Evolutionary conservation across 768 basidiomycete genomes (phyloP), one percentile per base, ranked within the genome.

Genomic region (Leccinum ochraceum): DNA sequence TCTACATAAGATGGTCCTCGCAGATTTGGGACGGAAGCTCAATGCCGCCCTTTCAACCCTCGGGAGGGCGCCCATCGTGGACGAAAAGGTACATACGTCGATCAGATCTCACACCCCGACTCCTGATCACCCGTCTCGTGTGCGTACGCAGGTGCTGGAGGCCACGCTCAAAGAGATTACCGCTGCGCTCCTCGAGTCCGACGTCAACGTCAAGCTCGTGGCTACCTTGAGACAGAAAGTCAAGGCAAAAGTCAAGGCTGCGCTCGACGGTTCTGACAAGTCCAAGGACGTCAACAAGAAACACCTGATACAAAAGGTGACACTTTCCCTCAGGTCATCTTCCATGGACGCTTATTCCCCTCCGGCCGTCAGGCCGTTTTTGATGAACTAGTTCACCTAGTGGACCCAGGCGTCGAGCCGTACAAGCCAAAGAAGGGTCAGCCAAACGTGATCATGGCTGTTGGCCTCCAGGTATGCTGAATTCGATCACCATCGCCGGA

Each of bases 201-300:
- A 99, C 77, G 96, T 99, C 65, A 99, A 99, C 72, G 96, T 99
- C 68, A 97, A 96, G 74, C 85, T 98, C 22, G 97, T 98, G 20
- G 84, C 93, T 6, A 85, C 86, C 42, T 75, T 97, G 58, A 86
- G 94, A 63, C 86, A 89, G 63, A 94, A 94, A 74, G 94, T 98
- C 69, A 95, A 95, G 75, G 79, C 84, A 3, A 95, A 94, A 71
- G 93, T 95, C 57, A 90, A 97, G 72, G 85, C 91, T 6, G 80
- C 88, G 22, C 71, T 95, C 24, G 94, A 95, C 66, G 76, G 79
- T 30, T 76, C 81, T 28, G 91, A 90, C 69, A 89, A 90, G 67
- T 81, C 86, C 37, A 92, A 89, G 68, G 93, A 95, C 56, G 72
- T 81, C 57, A 95, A 92, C 68, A 82, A 89, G 70, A 94, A 92